A percentile compares a stretch with the other conserved stretches of the same genome.
Conservation (phyloP, 1,284 basidiomycete genomes). For the Pyrrhoderma noxium region DNA sequence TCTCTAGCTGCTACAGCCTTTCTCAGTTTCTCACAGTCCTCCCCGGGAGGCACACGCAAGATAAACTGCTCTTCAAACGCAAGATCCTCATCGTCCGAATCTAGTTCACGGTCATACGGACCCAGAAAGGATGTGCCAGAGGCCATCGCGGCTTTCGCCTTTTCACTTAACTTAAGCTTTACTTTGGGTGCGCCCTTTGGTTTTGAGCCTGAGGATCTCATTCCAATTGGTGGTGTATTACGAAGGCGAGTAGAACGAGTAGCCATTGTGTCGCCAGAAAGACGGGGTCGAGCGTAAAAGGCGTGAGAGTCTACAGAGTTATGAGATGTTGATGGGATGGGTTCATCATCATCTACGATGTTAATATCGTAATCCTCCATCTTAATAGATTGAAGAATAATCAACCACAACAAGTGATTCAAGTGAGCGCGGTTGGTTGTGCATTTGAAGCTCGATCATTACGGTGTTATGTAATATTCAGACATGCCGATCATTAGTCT, state of each 20-base stretch:
- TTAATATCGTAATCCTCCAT: slow-evolving; percentile 62
- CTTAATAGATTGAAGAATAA: not conserved
- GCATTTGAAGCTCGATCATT: too few relatives aligned
- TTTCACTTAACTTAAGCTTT: slow-evolving; percentile 78
- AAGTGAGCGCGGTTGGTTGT: not conserved
- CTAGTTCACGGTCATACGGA: slow-evolving; percentile 88
- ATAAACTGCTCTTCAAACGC: slow-evolving; percentile 98
- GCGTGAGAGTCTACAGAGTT: slow-evolving; percentile 19
- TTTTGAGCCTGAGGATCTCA: slow-evolving; percentile 25
- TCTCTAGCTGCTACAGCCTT: slow-evolving; percentile 80
- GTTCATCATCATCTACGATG: slow-evolving; percentile 47
- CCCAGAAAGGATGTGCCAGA: slow-evolving; percentile 80
- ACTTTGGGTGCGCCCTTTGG: slow-evolving; percentile 63
- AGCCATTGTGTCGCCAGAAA: slow-evolving; percentile 12
- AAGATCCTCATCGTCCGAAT: slow-evolving; percentile 90
- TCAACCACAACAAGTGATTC: not conserved
- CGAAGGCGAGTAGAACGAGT: slow-evolving; percentile 20
- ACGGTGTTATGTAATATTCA: not conserved
- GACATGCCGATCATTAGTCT: slow-evolving; percentile 1
- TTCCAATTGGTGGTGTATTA: slow-evolving; percentile 20
- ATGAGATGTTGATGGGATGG: slow-evolving; percentile 21
- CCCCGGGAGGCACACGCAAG: slow-evolving; percentile 81
- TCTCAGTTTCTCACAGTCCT: slow-evolving; percentile 69
- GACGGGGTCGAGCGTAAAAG: slow-evolving; percentile 9
- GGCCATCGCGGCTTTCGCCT: slow-evolving; percentile 59